Base-by-base conservation (phyloP, 2,329 filamentous ascomycete genomes). In the Onygenales sp. region DNA sequence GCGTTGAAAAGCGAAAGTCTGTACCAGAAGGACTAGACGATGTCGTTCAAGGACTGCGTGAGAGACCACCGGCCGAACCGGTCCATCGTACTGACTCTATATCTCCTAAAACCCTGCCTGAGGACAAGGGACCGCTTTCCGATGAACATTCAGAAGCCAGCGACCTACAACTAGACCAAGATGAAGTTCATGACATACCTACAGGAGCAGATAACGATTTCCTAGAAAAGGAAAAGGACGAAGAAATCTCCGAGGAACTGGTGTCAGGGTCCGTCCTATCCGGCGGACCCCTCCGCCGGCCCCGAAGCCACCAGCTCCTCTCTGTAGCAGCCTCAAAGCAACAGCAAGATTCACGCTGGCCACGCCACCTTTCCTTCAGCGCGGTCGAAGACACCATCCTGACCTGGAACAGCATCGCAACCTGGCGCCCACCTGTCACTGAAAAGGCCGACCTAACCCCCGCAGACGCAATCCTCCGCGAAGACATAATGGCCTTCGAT, bases 301-400 rank as follows among this genome's bases (percentile, higher is more conserved):
- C 68, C 5, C 69, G 67, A 54, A 74, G 72, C 52, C 65, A 61
- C 44, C 56, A 60, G 51, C 62, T 65, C n/a, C 55, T 70, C 27
- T 53, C 53, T 10, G 37, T 51, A 5, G 59, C 64, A 27, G 55
- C 56, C 17, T 52, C 58, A 11, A 49, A 53, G 11, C 52, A 61
- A 8, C 57, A 60, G 31, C 55, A 56, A 36, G 63, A 69, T 44
- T 58, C 63, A 34, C 59, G 65, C 17, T 74, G 68, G 58, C 65
- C 69, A 10, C 67, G 73, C 6, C 72, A 71, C 56, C 57, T 76
- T 49, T 76, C 74, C 1, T 77, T 75, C 56, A 76, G 72, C 57
- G 66, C 67, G n/a, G 70, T 75, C 21, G 72, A 76, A 58, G 71
- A 74, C 54, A 67, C 71, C 1, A 63, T 75, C 9, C 62, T 72